Base-by-base conservation (phyloP, 2,329 filamentous ascomycete species). In the Sporothrix pallida region DNA sequence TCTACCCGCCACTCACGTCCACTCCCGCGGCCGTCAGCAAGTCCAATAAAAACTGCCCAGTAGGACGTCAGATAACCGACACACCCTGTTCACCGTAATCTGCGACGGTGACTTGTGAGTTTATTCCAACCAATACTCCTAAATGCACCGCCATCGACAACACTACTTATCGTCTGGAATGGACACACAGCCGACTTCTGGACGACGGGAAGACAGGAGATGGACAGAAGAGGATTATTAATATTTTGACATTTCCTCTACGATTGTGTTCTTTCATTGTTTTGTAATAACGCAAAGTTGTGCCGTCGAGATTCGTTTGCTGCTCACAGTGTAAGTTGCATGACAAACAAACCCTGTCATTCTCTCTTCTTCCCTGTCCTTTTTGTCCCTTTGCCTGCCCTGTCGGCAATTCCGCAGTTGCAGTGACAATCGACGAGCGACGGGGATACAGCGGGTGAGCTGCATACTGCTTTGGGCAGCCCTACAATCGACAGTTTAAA, bases 401-500 rank as follows among this genome's bases (percentile, higher is more conserved):
- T 37, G 56, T 60, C 56, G 56, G 56, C 56, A 60, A 37, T 37
- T n/a, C 56, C 56, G 26, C 26, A 8, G 13, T 60, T 60, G 13
- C 56, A 60, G 26, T 60, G 56, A 26, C 23, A 26, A 26, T 26
- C 23, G 23, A 26, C 23, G 23, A 10, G 13, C 52, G 6, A 23
- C 52, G 52, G n/a, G 23, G 56, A 60, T 17, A 26, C 23, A 26
- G 23, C 56, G 37, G 15, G 17, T 60, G 56, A 60, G 56, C 56
- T 60, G 56, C 56, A 37, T 60, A 37, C 56, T 37, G 56, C 6
- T 60, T 60, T 60, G 26, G 56, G 26, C 26, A 37, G 52, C 52
- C 52, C 52, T 56, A 56, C 20, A 17, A 4, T 54, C 8, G 15
- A 20, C 15, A 17, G 50, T n/a, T 7, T 37, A 37, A 5, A 37